These are phyloP conservation scores for Diospyros lotus DNA, from an alignment of 148 eudicot species.

Conservation along the genomic window DNA sequence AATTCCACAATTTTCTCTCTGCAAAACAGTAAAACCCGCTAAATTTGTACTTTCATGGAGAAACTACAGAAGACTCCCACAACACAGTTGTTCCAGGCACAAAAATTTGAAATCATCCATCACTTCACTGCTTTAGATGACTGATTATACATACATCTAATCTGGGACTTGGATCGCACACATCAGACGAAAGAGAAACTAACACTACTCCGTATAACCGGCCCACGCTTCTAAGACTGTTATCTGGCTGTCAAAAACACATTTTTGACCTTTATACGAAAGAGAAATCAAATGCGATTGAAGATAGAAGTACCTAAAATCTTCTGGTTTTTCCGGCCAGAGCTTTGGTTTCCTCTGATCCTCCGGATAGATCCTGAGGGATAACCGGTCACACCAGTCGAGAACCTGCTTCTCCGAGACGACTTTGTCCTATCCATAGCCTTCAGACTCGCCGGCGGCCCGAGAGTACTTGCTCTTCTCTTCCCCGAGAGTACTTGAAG, in stretches of 20 bases:
- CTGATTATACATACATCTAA: no score
- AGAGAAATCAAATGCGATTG: no score
- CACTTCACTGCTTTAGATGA: no score
- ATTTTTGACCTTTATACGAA: no score
- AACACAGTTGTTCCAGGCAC: not conserved
- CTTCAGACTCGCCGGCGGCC: constrained; percentile 22
- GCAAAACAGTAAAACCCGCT: not conserved
- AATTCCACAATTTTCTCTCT: constrained; percentile 36
- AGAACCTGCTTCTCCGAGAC: constrained; percentile 17
- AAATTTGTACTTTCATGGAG: no score
- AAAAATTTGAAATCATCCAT: no score
- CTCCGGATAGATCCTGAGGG: constrained; percentile 31
- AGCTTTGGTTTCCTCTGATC: constrained; percentile 23
- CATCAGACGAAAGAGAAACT: no score
- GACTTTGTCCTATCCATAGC: constrained; percentile 19
- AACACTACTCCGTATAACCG: no score
- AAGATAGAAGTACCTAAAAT: constrained; percentile 24
- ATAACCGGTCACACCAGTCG: constrained; percentile 38
- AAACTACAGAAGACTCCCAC: no score
- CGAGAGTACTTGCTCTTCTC: constrained; percentile 34
- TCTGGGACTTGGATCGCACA: no score
- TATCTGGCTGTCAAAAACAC: no score
- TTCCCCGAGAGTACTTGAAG: constrained; percentile 39
- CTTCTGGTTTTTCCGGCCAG: constrained; percentile 44
- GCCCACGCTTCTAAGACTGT: no score